Percentiles rank a stretch among this genome's conserved stretches.
Conservation (phyloP, 2,329 filamentous ascomycete species). For the Myriosclerotinia duriaeana region DNA sequence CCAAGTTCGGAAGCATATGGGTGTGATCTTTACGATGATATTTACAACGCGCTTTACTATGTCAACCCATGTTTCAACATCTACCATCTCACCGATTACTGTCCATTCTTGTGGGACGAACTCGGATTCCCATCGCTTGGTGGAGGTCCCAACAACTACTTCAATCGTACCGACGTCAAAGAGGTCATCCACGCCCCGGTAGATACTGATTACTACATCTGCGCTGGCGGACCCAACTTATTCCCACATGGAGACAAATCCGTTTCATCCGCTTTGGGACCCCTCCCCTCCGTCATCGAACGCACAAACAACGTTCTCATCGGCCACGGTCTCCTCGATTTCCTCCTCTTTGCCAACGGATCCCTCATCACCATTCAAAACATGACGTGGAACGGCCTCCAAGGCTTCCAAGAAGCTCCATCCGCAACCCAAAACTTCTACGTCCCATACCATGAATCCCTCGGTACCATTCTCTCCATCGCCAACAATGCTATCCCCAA, state of each 20-base stretch:
- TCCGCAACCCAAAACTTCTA: slow-evolving; percentile 32
- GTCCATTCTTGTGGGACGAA: slow-evolving; percentile 37
- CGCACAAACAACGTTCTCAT: slow-evolving; percentile 60
- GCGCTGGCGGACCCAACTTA: slow-evolving; percentile 48
- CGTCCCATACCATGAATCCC: slow-evolving; percentile 47
- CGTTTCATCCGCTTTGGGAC: slow-evolving; percentile 49
- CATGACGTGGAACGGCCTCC: slow-evolving; percentile 67
- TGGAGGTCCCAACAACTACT: slow-evolving; percentile 56
- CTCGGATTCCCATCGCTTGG: slow-evolving; percentile 49
- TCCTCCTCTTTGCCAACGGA: slow-evolving; percentile 61
- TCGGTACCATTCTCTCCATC: slow-evolving; percentile 49
- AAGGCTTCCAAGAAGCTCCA: slow-evolving; percentile 56
- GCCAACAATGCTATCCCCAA: slow-evolving; percentile 28
- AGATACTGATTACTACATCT: slow-evolving; percentile 51
- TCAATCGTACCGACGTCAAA: slow-evolving; percentile 61
- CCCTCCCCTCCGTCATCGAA: slow-evolving; percentile 61
- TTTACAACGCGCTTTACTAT: slow-evolving; percentile 48
- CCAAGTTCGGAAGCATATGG: slow-evolving; percentile 26
- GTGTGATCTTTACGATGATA: slow-evolving; percentile 44
- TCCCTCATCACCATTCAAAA: slow-evolving; percentile 66
- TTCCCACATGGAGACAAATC: slow-evolving; percentile 49
- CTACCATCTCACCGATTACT: slow-evolving; percentile 58
- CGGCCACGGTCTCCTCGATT: slow-evolving; percentile 61
- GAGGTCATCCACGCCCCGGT: slow-evolving; percentile 57
- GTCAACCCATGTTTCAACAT: slow-evolving; percentile 64